phyloP scores from a whole-genome alignment of 257 asterid genomes.

The Prunella vulgaris region DNA sequence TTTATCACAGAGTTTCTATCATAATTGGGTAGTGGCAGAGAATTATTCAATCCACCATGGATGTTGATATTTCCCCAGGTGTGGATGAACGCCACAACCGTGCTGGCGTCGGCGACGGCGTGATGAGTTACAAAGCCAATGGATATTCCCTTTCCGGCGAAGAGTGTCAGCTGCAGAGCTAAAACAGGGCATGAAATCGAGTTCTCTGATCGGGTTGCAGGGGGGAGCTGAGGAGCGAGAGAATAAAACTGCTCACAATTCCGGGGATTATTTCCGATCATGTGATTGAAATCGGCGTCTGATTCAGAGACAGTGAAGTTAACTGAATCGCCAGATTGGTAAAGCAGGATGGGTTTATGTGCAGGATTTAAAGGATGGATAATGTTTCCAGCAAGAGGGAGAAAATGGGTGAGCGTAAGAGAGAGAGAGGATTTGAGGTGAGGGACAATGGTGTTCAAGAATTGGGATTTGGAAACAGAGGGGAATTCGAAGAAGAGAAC shows the following conservation, averaged over 20 bases:
- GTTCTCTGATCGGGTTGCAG: neutral
- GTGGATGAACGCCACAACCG: neutral
- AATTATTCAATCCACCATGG: too few species aligned
- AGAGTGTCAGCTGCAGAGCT: constrained; percentile 31
- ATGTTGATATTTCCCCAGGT: constrained; percentile 20
- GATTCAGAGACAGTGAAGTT: too few species aligned
- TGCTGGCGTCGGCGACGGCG: neutral
- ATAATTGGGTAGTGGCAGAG: too few species aligned
- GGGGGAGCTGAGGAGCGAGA: constrained; percentile 1
- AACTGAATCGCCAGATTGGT: neutral
- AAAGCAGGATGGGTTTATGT: neutral
- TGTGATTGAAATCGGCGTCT: too few species aligned
- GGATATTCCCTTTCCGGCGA: constrained; percentile 28
- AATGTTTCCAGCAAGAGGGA: constrained; percentile 31
- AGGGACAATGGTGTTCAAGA: constrained; percentile 4
- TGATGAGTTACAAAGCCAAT: constrained; percentile 28
- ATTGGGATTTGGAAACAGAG: constrained; percentile 17
- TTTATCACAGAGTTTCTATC: too few species aligned
- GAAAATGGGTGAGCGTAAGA: neutral
- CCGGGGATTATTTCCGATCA: too few species aligned
- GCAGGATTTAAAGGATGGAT: constrained; percentile 4
- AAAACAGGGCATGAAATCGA: neutral
- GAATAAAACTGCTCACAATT: constrained; percentile 17
- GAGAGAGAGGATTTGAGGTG: neutral
- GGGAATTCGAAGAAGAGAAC: constrained; percentile 19